Percentiles rank a stretch among this genome's conserved stretches.
Evolutionary conservation across 2,329 filamentous ascomycete species (phyloP).

Genomic region (Trichophaea hybrida): DNA sequence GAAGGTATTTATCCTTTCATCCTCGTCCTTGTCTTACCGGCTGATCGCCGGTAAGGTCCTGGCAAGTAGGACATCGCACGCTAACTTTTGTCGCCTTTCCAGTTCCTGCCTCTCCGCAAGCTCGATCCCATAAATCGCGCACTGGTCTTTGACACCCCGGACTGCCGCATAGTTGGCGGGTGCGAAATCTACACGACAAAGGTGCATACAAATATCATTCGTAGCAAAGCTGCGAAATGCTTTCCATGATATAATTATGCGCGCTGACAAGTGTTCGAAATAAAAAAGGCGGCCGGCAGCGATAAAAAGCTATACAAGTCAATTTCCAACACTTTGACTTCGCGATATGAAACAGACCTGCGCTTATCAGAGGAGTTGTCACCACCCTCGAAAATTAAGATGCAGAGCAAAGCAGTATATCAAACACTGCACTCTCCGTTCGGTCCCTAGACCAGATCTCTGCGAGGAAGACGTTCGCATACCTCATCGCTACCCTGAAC

Average conservation of each 20-base stretch:
- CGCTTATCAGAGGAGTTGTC: conserved; percentile 78
- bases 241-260: not conserved
- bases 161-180: conserved; percentile 80
- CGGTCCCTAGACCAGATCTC: conserved; percentile 77
- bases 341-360: conserved; percentile 76
- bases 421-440: conserved; percentile 42
- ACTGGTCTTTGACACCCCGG: conserved; percentile 87
- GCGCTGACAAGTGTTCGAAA: conserved; percentile 16
- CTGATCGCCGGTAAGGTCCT: not conserved
- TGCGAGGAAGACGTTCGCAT: conserved; percentile 83
- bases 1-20: not conserved
- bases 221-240: not conserved
- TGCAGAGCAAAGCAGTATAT: conserved; percentile 24
- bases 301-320: conserved; percentile 97
- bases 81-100: not conserved
- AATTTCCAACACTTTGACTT: conserved; percentile 81
- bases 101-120: conserved; percentile 85
- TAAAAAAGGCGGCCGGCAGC: conserved; percentile 55
- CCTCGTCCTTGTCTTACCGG: not conserved
- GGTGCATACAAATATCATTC: conserved; percentile 17
- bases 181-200: conserved; percentile 98
- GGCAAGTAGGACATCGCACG: not conserved
- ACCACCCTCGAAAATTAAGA: conserved; percentile 49
- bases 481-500: conserved; percentile 90
- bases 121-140: conserved; percentile 85